Conservation (phyloP, 2,329 filamentous ascomycete genomes). For the Botryotinia calthae region DNA sequence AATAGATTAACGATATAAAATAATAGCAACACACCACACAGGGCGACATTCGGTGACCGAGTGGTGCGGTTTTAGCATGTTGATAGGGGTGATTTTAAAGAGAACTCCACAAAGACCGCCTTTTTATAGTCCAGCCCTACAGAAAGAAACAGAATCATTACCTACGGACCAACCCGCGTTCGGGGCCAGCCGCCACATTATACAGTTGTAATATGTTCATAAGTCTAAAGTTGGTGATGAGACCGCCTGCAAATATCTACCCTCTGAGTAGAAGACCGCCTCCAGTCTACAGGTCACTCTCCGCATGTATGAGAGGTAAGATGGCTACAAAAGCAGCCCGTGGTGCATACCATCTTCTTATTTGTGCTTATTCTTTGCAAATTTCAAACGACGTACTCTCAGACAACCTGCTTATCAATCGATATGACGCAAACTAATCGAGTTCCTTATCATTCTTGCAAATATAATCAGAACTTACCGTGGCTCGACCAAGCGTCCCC, state of each 20-base stretch:
- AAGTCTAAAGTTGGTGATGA: neutral
- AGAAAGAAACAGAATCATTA: neutral
- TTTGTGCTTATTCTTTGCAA: neutral
- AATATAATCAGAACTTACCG: too few relatives aligned
- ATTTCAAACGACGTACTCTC: neutral
- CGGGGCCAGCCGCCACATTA: neutral
- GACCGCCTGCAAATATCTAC: neutral
- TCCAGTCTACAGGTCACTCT: neutral
- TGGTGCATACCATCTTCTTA: neutral
- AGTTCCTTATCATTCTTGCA: neutral
- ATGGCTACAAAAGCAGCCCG: neutral
- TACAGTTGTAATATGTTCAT: neutral
- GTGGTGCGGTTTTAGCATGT: neutral
- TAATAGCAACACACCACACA: neutral
- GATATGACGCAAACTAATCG: neutral
- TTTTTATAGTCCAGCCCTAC: neutral
- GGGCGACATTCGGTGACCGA: fast-evolving
- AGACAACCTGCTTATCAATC: neutral
- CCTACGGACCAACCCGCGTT: neutral
- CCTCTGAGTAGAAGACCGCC: neutral
- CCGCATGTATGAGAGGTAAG: neutral
- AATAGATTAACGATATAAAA: neutral
- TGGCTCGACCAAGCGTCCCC: neutral
- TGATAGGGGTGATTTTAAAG: neutral
- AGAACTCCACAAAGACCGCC: neutral